Evolutionary conservation across 345 rosid genomes (phyloP).

Genomic region (Pelargonium nanum): DNA sequence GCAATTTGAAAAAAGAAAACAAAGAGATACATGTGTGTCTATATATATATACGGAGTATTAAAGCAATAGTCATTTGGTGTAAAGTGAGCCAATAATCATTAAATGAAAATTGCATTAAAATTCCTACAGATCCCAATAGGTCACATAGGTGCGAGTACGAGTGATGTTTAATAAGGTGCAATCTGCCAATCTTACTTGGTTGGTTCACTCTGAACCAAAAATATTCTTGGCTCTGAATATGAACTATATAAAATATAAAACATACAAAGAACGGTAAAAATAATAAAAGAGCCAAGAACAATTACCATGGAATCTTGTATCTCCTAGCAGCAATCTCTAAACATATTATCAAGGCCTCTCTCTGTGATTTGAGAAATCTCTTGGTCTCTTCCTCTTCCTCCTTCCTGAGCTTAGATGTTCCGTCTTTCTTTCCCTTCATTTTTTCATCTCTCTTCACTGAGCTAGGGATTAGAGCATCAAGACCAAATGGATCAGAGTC

Average conservation of each 20-base stretch:
- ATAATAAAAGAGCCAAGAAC: neutral
- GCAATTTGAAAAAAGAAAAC: neutral
- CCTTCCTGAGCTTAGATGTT: slow-evolving; percentile 27
- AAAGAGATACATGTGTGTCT: too few relatives aligned
- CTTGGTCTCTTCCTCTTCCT: slow-evolving; percentile 48
- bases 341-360: slow-evolving; percentile 71
- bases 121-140: too few relatives aligned
- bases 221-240: neutral
- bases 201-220: neutral
- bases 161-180: too few relatives aligned
- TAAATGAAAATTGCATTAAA: too few relatives aligned
- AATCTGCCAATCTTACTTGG: too few relatives aligned
- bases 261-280: too few relatives aligned
- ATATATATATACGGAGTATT: too few relatives aligned
- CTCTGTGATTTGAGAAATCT: slow-evolving; percentile 63
- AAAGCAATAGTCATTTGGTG: too few relatives aligned
- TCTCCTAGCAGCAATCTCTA: slow-evolving; percentile 88
- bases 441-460: slow-evolving; percentile 47
- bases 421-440: slow-evolving; percentile 46
- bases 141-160: too few relatives aligned
- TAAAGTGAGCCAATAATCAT: too few relatives aligned
- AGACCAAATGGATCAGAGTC: slow-evolving; percentile 95
- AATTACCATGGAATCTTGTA: slow-evolving; percentile 75
- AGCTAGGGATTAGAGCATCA: slow-evolving; percentile 50
- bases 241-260: neutral